Evolutionary conservation across 208 protist species (phyloP).

Genomic region (Leishmania martiniquensis): DNA sequence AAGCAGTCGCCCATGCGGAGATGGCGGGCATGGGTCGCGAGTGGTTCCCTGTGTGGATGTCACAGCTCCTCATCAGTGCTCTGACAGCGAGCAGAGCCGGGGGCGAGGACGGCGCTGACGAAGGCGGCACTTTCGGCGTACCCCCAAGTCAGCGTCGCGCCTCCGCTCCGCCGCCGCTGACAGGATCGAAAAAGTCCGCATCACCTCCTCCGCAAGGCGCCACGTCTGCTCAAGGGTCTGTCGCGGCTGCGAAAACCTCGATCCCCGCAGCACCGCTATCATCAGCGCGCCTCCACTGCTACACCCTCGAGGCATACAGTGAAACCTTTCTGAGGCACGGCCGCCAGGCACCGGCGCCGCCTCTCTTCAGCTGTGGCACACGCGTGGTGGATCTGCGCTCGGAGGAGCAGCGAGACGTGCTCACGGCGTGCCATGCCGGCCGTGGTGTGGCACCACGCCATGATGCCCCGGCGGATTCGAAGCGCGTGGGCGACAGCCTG

Average conservation of each 20-base stretch:
- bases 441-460: neutral
- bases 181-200: neutral
- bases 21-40: conserved; percentile 12
- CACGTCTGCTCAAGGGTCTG: neutral
- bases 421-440: conserved; percentile 42
- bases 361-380: conserved; percentile 70
- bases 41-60: conserved; percentile 27
- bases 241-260: neutral
- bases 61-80: conserved; percentile 13
- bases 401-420: conserved; percentile 36
- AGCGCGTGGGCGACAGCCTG: neutral
- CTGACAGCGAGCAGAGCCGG: conserved; percentile 10
- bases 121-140: neutral
- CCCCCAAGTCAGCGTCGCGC: neutral
- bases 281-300: conserved; percentile 35
- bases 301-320: conserved; percentile 77
- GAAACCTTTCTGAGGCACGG: conserved; percentile 36
- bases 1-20: conserved; percentile 3
- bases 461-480: neutral
- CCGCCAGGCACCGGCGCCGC: conserved; percentile 9
- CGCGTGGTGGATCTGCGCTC: conserved; percentile 61
- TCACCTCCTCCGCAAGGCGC: neutral
- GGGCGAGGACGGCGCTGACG: neutral
- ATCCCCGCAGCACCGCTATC: neutral
- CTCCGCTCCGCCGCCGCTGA: conserved; percentile 2